phyloP scores from a whole-genome alignment of 108 stramenopile genomes.

The Cyclotella kingstonii region DNA sequence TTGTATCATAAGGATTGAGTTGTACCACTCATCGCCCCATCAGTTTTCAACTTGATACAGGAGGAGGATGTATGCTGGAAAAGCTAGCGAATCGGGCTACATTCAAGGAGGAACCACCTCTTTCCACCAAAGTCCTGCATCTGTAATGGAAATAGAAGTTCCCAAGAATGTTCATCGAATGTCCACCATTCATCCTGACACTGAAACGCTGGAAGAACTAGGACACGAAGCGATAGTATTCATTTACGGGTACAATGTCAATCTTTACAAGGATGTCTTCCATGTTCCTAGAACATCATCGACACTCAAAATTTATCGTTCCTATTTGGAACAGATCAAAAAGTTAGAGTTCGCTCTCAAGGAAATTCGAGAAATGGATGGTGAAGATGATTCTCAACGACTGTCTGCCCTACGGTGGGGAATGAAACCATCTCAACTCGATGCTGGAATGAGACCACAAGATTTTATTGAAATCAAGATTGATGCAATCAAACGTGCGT shows the following conservation, averaged over 20 bases:
- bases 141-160: too few relatives aligned
- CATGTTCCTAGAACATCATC: constrained; percentile 4
- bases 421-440: constrained; percentile 12
- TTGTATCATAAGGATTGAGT: too few relatives aligned
- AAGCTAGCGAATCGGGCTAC: too few relatives aligned
- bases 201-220: not conserved
- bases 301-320: constrained; percentile 2
- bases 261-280: constrained; percentile 31
- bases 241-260: constrained; percentile 25
- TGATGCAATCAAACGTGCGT: constrained; percentile 29
- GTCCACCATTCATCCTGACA: not conserved
- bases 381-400: constrained; percentile 2
- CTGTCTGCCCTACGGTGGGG: constrained; percentile 9
- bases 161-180: too few relatives aligned
- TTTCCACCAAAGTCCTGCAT: too few relatives aligned
- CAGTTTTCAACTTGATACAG: too few relatives aligned
- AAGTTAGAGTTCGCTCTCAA: constrained; percentile 8
- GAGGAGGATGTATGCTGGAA: too few relatives aligned
- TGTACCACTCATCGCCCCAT: too few relatives aligned
- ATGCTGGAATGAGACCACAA: constrained; percentile 6
- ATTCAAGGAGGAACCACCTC: too few relatives aligned
- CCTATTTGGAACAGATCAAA: constrained; percentile 8
- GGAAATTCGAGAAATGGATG: not conserved
- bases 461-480: constrained; percentile 25
- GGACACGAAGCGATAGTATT: constrained; percentile 28